A percentile compares a stretch with the other conserved stretches of the same genome.
Conservation (phyloP, 352 stramenopile species). For the Phytopythium mirpurense region DNA sequence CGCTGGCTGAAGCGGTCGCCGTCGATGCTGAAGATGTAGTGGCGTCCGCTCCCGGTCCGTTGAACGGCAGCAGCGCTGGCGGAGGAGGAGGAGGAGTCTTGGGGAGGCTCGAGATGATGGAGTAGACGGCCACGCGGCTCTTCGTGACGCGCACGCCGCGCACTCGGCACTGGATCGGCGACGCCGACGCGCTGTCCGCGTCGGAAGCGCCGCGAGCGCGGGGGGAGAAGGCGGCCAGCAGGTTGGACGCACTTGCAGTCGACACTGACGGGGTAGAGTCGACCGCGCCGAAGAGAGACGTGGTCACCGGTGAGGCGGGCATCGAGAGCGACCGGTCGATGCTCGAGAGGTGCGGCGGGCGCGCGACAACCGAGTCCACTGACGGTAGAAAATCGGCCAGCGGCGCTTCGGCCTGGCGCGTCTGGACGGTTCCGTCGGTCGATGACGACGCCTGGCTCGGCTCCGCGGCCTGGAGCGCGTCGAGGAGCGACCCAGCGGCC, state of each 20-base stretch:
- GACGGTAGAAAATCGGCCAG: background rate
- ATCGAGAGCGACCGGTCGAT: conserved; percentile 19
- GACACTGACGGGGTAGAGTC: background rate
- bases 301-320: conserved; percentile 1
- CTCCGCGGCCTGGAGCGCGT: conserved; percentile 26
- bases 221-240: background rate
- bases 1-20: background rate
- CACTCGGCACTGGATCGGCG: conserved; percentile 43
- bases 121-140: conserved; percentile 50
- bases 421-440: background rate
- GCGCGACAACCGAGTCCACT: background rate
- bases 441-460: background rate
- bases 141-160: conserved; percentile 46
- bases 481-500: conserved; percentile 26
- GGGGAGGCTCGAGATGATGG: conserved; percentile 39
- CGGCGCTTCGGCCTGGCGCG: background rate
- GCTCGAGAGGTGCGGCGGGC: background rate
- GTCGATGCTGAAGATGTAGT: background rate
- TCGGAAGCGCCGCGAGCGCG: background rate
- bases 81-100: conserved; percentile 8
- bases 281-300: background rate
- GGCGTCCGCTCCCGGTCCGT: background rate
- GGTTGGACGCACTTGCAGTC: conserved; percentile 3
- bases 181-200: background rate
- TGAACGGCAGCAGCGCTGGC: background rate